Percentiles rank a stretch among this genome's conserved stretches.
Conservation (phyloP, 225 moss, liverwort and hornwort species). For the Thuidium tamariscinum region DNA sequence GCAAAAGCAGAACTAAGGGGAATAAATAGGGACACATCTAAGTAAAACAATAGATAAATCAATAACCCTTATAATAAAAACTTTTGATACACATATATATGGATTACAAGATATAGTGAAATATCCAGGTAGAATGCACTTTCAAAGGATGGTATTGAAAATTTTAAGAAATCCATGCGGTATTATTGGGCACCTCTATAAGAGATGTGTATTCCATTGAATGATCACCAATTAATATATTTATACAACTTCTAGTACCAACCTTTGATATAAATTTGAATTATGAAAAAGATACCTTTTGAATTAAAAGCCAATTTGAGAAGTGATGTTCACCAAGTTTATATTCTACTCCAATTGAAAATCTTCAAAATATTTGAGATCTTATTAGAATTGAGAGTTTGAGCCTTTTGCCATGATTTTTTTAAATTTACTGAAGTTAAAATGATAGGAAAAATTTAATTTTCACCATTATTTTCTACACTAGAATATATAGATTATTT, state of each 20-base stretch:
- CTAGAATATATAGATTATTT: too few species aligned
- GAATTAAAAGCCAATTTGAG: neutral
- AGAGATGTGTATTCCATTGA: neutral
- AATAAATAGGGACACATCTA: too few species aligned
- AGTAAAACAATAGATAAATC: too few species aligned
- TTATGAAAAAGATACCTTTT: neutral
- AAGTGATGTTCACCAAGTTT: neutral
- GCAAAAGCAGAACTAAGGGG: too few species aligned
- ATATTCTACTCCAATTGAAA: neutral
- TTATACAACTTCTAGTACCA: neutral
- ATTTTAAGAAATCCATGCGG: neutral
- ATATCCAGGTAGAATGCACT: neutral
- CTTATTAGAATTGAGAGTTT: neutral
- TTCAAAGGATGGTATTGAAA: neutral
- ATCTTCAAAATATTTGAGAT: neutral
- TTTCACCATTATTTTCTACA: too few species aligned
- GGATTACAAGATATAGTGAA: too few species aligned
- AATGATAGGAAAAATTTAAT: too few species aligned
- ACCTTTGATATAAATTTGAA: neutral
- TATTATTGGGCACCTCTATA: neutral
- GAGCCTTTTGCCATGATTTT: neutral
- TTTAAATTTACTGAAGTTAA: neutral
- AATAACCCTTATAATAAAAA: too few species aligned
- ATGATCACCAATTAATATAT: neutral
- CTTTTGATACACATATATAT: too few species aligned